phyloP scores from a whole-genome alignment of 176 grass and related monocot species.

The Aegilops bicornis region DNA sequence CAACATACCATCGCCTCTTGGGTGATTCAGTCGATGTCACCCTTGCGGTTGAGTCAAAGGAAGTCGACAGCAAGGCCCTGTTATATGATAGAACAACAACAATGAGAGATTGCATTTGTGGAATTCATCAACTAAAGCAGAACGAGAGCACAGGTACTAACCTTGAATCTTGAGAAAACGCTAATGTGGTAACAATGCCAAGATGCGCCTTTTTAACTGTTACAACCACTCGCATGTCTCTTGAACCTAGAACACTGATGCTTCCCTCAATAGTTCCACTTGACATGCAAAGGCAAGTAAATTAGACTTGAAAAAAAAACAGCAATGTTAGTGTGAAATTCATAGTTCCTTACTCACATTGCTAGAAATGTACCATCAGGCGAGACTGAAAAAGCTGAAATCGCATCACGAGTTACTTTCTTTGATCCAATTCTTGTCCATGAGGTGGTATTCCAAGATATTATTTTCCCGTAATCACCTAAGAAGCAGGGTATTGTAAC shows the following conservation, averaged over 20 bases:
- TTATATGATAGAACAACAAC: conserved; percentile 12
- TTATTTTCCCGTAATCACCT: conserved; percentile 86
- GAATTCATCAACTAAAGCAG: conserved; percentile 10
- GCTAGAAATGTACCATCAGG: conserved; percentile 64
- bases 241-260: conserved; percentile 53
- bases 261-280: conserved; percentile 89
- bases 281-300: conserved; percentile 23
- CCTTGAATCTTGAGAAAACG: conserved; percentile 85
- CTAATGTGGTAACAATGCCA: conserved; percentile 69
- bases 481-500: conserved; percentile 24
- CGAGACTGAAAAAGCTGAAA: conserved; percentile 86
- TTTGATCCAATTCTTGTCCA: conserved; percentile 81
- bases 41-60: conserved; percentile 87
- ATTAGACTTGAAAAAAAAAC: too few species aligned
- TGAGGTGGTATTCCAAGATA: conserved; percentile 83
- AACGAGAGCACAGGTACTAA: conserved; percentile 27
- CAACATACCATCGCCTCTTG: conserved; percentile 54
- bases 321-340: conserved; percentile 13
- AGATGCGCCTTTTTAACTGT: conserved; percentile 92
- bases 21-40: conserved; percentile 57
- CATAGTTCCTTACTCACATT: conserved; percentile 53
- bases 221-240: conserved; percentile 52
- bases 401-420: conserved; percentile 70
- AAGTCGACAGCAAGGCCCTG: conserved; percentile 82
- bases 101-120: neutral